Conservation (phyloP, 1,284 basidiomycete species). For the Cutaneotrichosporon dermatis region DNA sequence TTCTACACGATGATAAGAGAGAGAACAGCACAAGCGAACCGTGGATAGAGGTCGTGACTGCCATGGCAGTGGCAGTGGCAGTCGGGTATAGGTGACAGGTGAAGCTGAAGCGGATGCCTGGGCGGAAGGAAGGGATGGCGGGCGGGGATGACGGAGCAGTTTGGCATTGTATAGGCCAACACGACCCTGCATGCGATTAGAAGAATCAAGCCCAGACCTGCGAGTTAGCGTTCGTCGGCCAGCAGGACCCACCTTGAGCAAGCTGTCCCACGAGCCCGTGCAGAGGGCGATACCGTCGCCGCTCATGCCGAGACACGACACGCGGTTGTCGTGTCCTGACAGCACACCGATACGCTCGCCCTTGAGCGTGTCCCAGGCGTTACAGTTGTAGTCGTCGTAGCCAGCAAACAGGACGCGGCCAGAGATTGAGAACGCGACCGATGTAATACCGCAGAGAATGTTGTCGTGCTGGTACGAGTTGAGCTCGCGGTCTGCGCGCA, state of each 20-base stretch:
- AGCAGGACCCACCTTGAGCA: constrained; percentile 66
- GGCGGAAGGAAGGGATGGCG: no score
- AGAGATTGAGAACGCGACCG: constrained; percentile 94
- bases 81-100: neutral
- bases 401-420: constrained; percentile 96
- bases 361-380: constrained; percentile 98
- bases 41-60: neutral
- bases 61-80: neutral
- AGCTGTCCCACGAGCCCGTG: constrained; percentile 97
- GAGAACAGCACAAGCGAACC: constrained; percentile 1
- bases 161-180: no score
- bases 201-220: constrained; percentile 1
- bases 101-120: no score
- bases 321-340: constrained; percentile 95
- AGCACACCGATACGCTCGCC: constrained; percentile 95
- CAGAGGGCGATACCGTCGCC: constrained; percentile 96
- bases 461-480: constrained; percentile 98
- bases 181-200: no score
- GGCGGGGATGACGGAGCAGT: no score
- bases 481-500: constrained; percentile 92
- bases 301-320: constrained; percentile 92
- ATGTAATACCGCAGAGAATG: constrained; percentile 96
- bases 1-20: constrained; percentile 3
- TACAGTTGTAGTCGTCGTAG: constrained; percentile 99
- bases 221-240: neutral